These are phyloP conservation scores for Chlorella sp. DNA, from an alignment of 139 green algal species.

Conservation along the genomic window DNA sequence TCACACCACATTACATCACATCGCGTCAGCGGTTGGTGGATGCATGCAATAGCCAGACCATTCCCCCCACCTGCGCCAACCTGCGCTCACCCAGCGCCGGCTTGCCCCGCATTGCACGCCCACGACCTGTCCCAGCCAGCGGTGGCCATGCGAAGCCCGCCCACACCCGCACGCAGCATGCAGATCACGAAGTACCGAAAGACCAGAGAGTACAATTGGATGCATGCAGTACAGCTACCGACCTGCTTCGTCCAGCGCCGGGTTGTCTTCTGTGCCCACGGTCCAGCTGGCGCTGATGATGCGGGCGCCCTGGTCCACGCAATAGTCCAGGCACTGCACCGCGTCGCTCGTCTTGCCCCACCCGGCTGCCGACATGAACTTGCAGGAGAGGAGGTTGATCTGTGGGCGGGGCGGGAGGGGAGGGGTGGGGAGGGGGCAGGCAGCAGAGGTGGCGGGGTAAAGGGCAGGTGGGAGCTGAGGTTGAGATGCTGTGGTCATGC, in stretches of 20 bases:
- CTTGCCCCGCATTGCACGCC: no score
- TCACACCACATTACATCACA: no score
- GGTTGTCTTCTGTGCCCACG: conserved; percentile 12
- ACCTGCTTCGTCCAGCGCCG: conserved; percentile 25
- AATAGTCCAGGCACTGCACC: conserved; percentile 28
- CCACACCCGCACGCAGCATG: background rate
- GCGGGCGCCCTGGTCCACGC: background rate
- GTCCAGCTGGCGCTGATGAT: conserved; percentile 26
- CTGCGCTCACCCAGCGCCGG: no score
- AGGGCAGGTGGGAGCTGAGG: background rate
- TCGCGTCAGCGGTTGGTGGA: no score
- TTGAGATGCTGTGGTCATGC: background rate
- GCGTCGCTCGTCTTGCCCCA: conserved; percentile 17
- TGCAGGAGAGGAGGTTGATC: conserved; percentile 21
- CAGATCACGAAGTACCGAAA: background rate
- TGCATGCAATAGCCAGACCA: no score
- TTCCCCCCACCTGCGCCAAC: no score
- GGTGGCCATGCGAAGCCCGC: no score
- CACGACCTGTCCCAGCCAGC: no score
- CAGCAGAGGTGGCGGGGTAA: background rate
- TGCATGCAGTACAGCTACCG: background rate
- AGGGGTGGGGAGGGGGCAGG: background rate
- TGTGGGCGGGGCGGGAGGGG: background rate
- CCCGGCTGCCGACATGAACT: conserved; percentile 12
- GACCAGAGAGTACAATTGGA: background rate